Conservation (phyloP, 768 basidiomycete species). For the Hygrophorus russula region DNA sequence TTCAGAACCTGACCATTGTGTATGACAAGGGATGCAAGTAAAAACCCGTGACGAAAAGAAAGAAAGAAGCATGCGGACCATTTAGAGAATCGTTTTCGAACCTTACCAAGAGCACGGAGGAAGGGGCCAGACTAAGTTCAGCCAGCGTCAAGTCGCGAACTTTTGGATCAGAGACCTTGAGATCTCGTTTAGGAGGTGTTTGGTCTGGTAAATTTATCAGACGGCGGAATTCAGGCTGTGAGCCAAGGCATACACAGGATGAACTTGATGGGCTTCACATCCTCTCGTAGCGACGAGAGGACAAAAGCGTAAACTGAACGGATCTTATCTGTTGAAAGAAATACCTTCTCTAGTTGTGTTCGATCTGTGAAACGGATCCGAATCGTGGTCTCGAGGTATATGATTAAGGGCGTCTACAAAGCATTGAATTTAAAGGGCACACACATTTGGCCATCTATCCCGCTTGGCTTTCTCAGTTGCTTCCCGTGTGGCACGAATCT, state of each 20-base stretch:
- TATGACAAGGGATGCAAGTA: neutral
- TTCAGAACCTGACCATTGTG: conserved; percentile 33
- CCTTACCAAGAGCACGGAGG: conserved; percentile 63
- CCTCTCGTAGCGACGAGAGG: conserved; percentile 55
- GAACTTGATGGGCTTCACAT: conserved; percentile 72
- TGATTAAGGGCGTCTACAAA: conserved; percentile 1
- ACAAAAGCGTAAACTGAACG: conserved; percentile 80
- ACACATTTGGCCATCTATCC: conserved; percentile 66
- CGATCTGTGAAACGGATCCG: conserved; percentile 75
- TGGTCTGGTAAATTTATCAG: conserved; percentile 42
- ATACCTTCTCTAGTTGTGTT: conserved; percentile 68
- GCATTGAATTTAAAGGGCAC: conserved; percentile 10
- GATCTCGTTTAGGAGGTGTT: conserved; percentile 70
- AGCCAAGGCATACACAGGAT: conserved; percentile 54
- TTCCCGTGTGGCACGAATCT: conserved; percentile 52
- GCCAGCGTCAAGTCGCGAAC: conserved; percentile 58
- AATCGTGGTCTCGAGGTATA: conserved; percentile 53
- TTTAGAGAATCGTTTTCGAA: conserved; percentile 69
- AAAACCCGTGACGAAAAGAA: neutral
- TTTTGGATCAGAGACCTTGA: conserved; percentile 68
- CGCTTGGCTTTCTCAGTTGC: conserved; percentile 46
- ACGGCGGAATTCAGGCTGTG: neutral
- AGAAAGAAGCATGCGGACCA: conserved; percentile 27
- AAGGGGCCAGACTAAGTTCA: conserved; percentile 69
- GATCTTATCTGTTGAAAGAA: conserved; percentile 73